These are phyloP conservation scores for Triticum turgidum DNA, from an alignment of 176 grass and related monocot species.

Conservation along the genomic window DNA sequence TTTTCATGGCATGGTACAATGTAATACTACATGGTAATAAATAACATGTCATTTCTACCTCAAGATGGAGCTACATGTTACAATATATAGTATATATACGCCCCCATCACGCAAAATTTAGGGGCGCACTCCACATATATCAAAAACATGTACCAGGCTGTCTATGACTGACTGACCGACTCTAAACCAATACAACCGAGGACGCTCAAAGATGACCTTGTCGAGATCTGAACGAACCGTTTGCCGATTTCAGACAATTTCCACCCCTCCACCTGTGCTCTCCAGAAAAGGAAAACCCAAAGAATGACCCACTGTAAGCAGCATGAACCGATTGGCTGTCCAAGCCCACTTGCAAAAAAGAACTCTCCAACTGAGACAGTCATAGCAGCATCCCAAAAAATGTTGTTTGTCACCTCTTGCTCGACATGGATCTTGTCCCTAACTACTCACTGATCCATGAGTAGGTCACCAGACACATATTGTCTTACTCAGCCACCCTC, in stretches of 20 bases:
- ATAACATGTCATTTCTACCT: not conserved
- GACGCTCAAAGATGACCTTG: not conserved
- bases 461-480: not conserved
- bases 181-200: constrained; percentile 6
- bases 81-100: constrained; percentile 4
- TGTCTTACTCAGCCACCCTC: constrained; percentile 30
- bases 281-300: not conserved
- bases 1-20: too few species aligned
- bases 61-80: constrained; percentile 29
- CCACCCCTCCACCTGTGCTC: constrained; percentile 15
- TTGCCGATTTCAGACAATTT: constrained; percentile 16
- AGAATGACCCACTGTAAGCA: not conserved
- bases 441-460: not conserved
- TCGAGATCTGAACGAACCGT: constrained; percentile 6
- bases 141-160: not conserved
- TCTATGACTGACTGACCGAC: not conserved
- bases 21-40: not conserved
- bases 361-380: not conserved
- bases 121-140: constrained; percentile 25
- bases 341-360: not conserved
- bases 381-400: not conserved
- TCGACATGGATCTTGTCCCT: constrained; percentile 11
- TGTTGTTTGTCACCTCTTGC: not conserved
- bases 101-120: constrained; percentile 55
- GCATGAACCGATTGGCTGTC: constrained; percentile 29